Conservation (phyloP, 345 rosid species). For the Theobroma cacao region DNA sequence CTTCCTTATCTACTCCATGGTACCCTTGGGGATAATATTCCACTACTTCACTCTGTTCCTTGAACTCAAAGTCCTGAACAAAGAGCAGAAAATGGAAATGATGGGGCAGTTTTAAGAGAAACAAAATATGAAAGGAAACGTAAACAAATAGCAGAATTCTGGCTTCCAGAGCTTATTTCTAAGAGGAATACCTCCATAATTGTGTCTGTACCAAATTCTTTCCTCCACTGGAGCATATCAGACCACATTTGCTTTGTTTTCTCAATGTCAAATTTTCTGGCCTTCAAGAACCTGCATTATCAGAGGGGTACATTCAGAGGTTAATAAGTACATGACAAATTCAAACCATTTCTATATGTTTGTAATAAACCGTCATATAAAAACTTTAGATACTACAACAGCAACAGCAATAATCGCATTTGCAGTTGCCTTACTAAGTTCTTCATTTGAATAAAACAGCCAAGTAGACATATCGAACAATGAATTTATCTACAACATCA, state of each 20-base stretch:
- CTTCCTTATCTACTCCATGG: constrained; percentile 93
- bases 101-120: not conserved
- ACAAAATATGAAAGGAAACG: not conserved
- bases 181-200: constrained; percentile 52
- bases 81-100: constrained; percentile 8
- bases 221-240: constrained; percentile 89
- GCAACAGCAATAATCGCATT: not conserved
- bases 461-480: not conserved
- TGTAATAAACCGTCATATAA: not conserved
- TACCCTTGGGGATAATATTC: constrained; percentile 87
- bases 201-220: constrained; percentile 74
- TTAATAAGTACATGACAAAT: not conserved
- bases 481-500: not conserved
- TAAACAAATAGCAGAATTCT: not conserved
- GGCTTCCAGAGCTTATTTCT: not conserved
- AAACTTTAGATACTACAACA: not conserved
- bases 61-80: constrained; percentile 73
- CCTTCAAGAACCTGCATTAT: constrained; percentile 72
- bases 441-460: not conserved
- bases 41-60: constrained; percentile 62
- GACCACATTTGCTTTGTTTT: constrained; percentile 95
- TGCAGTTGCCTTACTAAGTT: not conserved
- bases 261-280: constrained; percentile 86
- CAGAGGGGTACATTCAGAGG: constrained; percentile 7
- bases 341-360: not conserved